Conservation (phyloP, 345 rosid genomes). For the Rubroshorea leprosula region DNA sequence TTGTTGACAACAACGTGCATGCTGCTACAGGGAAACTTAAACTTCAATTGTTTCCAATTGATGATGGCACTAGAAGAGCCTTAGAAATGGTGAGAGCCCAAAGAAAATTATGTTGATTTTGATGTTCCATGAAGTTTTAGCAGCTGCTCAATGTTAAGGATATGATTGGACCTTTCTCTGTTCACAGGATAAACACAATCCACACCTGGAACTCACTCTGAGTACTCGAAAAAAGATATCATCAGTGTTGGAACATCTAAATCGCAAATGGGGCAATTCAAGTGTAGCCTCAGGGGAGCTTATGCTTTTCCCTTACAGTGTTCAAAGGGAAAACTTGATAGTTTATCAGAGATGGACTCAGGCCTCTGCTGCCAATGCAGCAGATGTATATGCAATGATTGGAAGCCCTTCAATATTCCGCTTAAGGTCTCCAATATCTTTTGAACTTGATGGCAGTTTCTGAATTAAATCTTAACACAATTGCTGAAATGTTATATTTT, state of each 20-base stretch:
- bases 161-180: conserved; percentile 25
- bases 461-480: conserved; percentile 8
- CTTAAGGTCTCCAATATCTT: conserved; percentile 54
- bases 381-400: conserved; percentile 58
- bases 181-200: conserved; percentile 87
- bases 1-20: conserved; percentile 41
- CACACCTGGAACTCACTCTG: conserved; percentile 95
- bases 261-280: conserved; percentile 92
- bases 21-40: conserved; percentile 56
- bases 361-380: conserved; percentile 65
- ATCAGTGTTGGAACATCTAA: conserved; percentile 88
- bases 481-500: conserved; percentile 16
- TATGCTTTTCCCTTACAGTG: conserved; percentile 70
- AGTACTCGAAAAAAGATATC: conserved; percentile 90
- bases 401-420: conserved; percentile 84
- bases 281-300: conserved; percentile 77
- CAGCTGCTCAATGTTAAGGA: conserved; percentile 10
- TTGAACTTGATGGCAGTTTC: conserved; percentile 13
- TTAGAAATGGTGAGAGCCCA: conserved; percentile 81
- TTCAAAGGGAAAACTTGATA: conserved; percentile 53
- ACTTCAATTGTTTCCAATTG: conserved; percentile 95
- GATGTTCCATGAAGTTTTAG: conserved; percentile 13
- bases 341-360: conserved; percentile 72
- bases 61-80: conserved; percentile 78
- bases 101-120: too few species aligned